phyloP scores from a whole-genome alignment of 2,329 filamentous ascomycete genomes.

The Penicillium capsulatum region DNA sequence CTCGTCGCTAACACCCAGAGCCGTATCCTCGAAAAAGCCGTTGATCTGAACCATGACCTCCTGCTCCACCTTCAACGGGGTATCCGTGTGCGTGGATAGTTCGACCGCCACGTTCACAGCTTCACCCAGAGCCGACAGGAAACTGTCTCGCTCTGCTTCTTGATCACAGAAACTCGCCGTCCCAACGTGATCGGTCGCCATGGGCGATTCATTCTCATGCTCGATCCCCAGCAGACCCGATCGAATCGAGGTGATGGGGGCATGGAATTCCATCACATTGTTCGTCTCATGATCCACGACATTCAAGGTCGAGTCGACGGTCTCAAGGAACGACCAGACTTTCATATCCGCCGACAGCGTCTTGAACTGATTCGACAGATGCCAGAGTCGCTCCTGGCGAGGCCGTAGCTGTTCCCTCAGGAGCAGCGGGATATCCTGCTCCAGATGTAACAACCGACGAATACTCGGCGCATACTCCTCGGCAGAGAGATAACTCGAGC shows the following conservation, averaged over 20 bases:
- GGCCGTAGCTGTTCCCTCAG: conserved; percentile 52
- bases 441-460: conserved; percentile 50
- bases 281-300: conserved; percentile 35
- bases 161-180: conserved; percentile 31
- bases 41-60: conserved; percentile 56
- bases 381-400: conserved; percentile 48
- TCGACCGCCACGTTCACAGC: conserved; percentile 20
- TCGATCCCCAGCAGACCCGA: conserved; percentile 32
- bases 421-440: conserved; percentile 49
- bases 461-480: conserved; percentile 54
- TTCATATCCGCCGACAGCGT: conserved; percentile 56
- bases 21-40: conserved; percentile 62
- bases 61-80: conserved; percentile 48
- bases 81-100: conserved; percentile 36
- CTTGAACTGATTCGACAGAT: conserved; percentile 53
- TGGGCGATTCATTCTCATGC: conserved; percentile 31
- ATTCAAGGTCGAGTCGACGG: conserved; percentile 55
- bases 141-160: conserved; percentile 24
- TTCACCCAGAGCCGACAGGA: conserved; percentile 24
- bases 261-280: conserved; percentile 54
- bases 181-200: conserved; percentile 31
- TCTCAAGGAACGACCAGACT: conserved; percentile 62
- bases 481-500: conserved; percentile 61
- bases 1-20: conserved; percentile 47
- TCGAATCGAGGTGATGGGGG: conserved; percentile 54